A percentile compares a stretch with the other conserved stretches of the same genome.
Conservation (phyloP, 352 stramenopile genomes). For the Phytophthora meadii region DNA sequence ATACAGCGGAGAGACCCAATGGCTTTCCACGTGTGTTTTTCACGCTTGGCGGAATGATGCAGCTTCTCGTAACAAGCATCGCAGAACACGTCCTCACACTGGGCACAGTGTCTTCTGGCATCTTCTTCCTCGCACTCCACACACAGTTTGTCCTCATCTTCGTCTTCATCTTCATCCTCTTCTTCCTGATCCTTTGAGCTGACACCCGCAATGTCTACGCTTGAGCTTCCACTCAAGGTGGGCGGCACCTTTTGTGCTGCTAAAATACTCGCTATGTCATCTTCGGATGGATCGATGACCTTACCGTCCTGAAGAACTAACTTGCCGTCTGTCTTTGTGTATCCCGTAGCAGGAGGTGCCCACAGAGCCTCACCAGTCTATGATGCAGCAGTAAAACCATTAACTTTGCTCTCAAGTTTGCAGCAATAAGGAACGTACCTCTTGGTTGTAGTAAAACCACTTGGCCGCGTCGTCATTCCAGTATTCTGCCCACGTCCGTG, state of each 20-base stretch:
- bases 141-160: slow-evolving; percentile 72
- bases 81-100: slow-evolving; percentile 85
- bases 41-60: slow-evolving; percentile 74
- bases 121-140: slow-evolving; percentile 85
- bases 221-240: slow-evolving; percentile 11
- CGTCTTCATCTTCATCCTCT: slow-evolving; percentile 45
- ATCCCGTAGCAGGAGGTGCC: slow-evolving; percentile 70
- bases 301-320: slow-evolving; percentile 76
- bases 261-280: slow-evolving; percentile 40
- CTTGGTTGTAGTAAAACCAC: slow-evolving; percentile 85
- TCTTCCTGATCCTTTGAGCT: slow-evolving; percentile 16
- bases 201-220: neutral
- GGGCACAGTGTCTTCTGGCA: slow-evolving; percentile 64
- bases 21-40: slow-evolving; percentile 80
- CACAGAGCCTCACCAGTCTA: slow-evolving; percentile 77
- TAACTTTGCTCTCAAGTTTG: slow-evolving; percentile 1
- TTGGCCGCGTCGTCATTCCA: slow-evolving; percentile 76
- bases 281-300: slow-evolving; percentile 60
- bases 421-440: slow-evolving; percentile 28
- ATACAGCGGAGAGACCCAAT: slow-evolving; percentile 81
- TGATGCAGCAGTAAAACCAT: slow-evolving; percentile 6
- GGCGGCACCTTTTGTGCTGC: slow-evolving; percentile 29
- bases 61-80: slow-evolving; percentile 79
- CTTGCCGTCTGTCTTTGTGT: slow-evolving; percentile 71
- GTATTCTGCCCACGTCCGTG: slow-evolving; percentile 72